These are phyloP conservation scores for Eutypella sp. DNA, from an alignment of 2,329 filamentous ascomycete genomes.

Conservation along the genomic window DNA sequence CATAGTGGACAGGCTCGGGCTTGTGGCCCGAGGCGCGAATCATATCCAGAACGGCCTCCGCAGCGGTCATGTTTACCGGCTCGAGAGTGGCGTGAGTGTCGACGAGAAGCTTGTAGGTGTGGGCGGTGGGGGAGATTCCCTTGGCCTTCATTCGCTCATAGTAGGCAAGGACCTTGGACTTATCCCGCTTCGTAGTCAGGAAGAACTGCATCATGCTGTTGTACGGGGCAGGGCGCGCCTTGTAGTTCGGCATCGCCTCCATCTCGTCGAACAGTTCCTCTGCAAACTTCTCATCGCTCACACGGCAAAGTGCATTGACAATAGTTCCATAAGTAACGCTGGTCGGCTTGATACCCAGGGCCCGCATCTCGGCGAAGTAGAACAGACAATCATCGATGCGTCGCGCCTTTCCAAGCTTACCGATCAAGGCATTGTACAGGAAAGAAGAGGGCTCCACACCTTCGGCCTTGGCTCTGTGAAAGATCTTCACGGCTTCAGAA, in stretches of 20 bases:
- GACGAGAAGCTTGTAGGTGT: conserved; percentile 96
- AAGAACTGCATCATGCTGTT: conserved; percentile 99
- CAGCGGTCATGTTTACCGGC: conserved; percentile 80
- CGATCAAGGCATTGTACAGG: conserved; percentile 96
- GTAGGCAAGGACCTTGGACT: conserved; percentile 87
- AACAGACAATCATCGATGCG: conserved; percentile 97
- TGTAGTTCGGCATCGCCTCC: conserved; percentile 98
- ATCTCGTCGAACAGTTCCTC: conserved; percentile 99
- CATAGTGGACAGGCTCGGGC: conserved; percentile 91
- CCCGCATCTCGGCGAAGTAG: conserved; percentile 97
- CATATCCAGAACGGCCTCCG: conserved; percentile 74
- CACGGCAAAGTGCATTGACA: conserved; percentile 93
- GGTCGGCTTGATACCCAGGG: conserved; percentile 85
- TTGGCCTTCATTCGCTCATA: conserved; percentile 89
- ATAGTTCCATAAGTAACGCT: conserved; percentile 98
- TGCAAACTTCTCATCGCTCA: conserved; percentile 95
- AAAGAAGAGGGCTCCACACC: conserved; percentile 95
- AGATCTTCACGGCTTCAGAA: conserved; percentile 94
- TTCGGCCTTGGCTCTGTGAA: conserved; percentile 87
- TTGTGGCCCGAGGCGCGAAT: conserved; percentile 70
- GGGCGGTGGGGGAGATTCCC: conserved; percentile 84
- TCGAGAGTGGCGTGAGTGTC: conserved; percentile 94
- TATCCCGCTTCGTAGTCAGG: conserved; percentile 93
- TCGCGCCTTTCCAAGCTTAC: conserved; percentile 95
- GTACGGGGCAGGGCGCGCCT: conserved; percentile 92